These are phyloP conservation scores for Xylaria palmicola DNA, from an alignment of 495 filamentous ascomycete species.

Conservation along the genomic window DNA sequence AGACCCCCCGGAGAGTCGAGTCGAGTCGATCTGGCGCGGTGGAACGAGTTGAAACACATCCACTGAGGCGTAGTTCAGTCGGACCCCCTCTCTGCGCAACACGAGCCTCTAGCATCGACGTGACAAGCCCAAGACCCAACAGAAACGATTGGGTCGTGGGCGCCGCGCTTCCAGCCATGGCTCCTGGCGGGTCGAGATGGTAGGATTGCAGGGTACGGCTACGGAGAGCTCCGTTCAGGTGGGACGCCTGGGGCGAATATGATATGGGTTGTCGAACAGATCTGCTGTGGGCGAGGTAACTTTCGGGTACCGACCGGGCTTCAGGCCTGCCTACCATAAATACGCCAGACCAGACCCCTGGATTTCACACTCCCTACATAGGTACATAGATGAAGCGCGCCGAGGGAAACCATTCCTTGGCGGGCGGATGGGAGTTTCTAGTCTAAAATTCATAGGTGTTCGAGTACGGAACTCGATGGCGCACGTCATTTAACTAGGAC, in stretches of 20 bases:
- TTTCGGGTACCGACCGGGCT: no score
- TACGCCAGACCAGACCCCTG: no score
- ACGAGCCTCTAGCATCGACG: conserved; percentile 1
- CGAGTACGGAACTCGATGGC: no score
- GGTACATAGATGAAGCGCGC: no score
- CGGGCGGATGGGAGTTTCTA: no score
- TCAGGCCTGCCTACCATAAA: no score
- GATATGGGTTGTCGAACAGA: no score
- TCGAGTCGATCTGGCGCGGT: conserved; percentile 1
- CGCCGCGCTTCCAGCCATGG: not conserved
- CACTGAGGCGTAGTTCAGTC: conserved; percentile 3
- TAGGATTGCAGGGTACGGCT: not conserved
- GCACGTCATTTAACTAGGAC: no score
- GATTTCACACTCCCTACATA: no score
- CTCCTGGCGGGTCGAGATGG: not conserved
- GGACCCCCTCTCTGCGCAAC: not conserved
- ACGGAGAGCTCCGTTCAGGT: not conserved
- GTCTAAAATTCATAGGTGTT: no score
- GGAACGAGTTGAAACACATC: conserved; percentile 5
- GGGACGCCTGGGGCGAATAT: not conserved
- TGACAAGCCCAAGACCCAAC: not conserved
- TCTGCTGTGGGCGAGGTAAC: no score
- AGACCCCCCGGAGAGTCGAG: not conserved
- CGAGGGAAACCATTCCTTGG: no score
- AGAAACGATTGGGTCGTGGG: conserved; percentile 3